Conservation (phyloP, 805 yeast species). For the Teunomyces tritomae region DNA sequence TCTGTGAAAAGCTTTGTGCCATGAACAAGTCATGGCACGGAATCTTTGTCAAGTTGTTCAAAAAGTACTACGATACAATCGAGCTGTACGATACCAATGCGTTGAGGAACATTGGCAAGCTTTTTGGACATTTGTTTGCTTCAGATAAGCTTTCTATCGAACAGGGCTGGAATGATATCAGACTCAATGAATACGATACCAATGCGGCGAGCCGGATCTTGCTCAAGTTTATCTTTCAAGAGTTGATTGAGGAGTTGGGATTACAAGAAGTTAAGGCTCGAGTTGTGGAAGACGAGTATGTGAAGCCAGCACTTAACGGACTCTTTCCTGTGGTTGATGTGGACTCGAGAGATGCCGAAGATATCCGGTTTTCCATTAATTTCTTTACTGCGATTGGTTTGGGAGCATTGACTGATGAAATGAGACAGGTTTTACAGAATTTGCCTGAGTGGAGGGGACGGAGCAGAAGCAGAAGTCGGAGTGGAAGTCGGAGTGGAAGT, state of each 20-base stretch:
- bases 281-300: constrained; percentile 48
- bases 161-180: constrained; percentile 51
- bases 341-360: constrained; percentile 38
- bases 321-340: constrained; percentile 57
- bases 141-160: constrained; percentile 64
- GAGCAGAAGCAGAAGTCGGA: constrained; percentile 9
- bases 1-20: constrained; percentile 63
- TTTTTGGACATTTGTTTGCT: constrained; percentile 83
- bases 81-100: constrained; percentile 72
- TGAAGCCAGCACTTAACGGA: constrained; percentile 49
- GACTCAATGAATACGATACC: constrained; percentile 67
- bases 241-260: constrained; percentile 76
- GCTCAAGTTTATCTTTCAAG: constrained; percentile 76
- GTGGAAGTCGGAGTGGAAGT: constrained; percentile 15
- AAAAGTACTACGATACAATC: constrained; percentile 51
- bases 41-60: constrained; percentile 53
- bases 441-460: constrained; percentile 23
- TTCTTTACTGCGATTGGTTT: constrained; percentile 91
- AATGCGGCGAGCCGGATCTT: constrained; percentile 81
- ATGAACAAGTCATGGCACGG: constrained; percentile 55
- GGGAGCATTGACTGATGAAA: constrained; percentile 76
- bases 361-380: constrained; percentile 76
- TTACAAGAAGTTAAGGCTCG: constrained; percentile 46
- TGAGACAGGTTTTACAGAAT: constrained; percentile 57
- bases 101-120: constrained; percentile 73